Evolutionary conservation across 164 flowering plant species (phyloP).

Genomic region (Nymphaea colorata): DNA sequence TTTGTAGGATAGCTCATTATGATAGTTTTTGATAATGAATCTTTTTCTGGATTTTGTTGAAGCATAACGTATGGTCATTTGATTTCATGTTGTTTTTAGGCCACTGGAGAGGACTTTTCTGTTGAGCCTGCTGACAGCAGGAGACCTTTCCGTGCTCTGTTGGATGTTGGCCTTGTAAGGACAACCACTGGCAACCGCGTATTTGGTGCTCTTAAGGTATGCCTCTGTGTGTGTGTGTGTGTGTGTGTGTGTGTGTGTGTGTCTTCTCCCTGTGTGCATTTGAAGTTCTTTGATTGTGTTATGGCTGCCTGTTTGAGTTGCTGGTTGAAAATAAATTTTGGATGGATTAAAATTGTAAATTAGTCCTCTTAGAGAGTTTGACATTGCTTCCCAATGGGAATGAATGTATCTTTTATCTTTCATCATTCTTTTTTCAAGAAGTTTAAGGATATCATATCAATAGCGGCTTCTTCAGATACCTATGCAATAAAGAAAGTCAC

Average conservation of each 20-base stretch:
- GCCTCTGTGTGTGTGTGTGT: background rate
- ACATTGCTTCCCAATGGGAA: too few relatives aligned
- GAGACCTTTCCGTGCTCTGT: slow-evolving; percentile 36
- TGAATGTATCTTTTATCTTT: too few relatives aligned
- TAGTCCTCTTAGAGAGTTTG: too few relatives aligned
- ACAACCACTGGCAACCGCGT: slow-evolving; percentile 34
- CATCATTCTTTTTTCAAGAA: too few relatives aligned
- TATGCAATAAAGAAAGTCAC: too few relatives aligned
- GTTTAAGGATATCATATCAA: too few relatives aligned
- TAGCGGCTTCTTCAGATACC: too few relatives aligned
- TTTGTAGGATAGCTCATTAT: too few relatives aligned
- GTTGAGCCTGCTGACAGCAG: slow-evolving; percentile 25
- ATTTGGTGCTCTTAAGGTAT: slow-evolving; percentile 38
- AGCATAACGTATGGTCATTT: too few relatives aligned
- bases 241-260: background rate
- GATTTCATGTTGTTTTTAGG: slow-evolving; percentile 6
- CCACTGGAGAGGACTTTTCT: slow-evolving; percentile 29
- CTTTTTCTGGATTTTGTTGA: too few relatives aligned
- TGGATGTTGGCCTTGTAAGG: slow-evolving; percentile 32
- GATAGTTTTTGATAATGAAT: too few relatives aligned
- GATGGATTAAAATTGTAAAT: too few relatives aligned
- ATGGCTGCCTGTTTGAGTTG: background rate
- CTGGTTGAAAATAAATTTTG: background rate
- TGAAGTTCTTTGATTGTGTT: background rate
- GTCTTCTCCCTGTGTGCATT: background rate